Percentiles rank a stretch among this genome's conserved stretches.
These are phyloP conservation scores for Ambrosia trifida DNA, from an alignment of 129 eudicot species.

Conservation along the genomic window DNA sequence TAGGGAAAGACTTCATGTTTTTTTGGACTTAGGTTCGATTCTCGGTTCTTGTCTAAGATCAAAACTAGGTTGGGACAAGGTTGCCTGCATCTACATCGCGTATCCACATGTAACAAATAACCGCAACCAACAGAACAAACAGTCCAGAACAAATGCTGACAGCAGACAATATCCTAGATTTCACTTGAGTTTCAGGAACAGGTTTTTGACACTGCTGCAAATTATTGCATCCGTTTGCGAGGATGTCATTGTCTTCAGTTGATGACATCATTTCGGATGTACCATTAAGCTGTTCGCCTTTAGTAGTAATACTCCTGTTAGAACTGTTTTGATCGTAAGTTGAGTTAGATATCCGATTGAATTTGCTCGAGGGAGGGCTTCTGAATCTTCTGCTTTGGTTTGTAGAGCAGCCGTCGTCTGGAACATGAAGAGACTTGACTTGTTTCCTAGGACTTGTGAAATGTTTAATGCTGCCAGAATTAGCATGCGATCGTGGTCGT, in stretches of 20 bases:
- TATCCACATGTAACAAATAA: constrained; percentile 1
- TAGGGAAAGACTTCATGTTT: no score
- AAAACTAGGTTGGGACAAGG: neutral
- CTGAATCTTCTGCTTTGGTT: neutral
- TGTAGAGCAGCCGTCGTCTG: neutral
- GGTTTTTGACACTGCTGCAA: constrained; percentile 16
- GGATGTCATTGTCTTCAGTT: constrained; percentile 4
- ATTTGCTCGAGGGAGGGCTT: neutral
- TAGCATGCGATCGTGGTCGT: neutral
- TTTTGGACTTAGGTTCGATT: no score
- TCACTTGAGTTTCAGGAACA: neutral
- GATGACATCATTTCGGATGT: neutral
- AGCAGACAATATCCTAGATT: neutral
- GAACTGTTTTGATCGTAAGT: neutral
- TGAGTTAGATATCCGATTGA: neutral
- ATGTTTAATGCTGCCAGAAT: neutral
- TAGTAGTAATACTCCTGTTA: neutral
- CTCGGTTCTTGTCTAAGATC: neutral
- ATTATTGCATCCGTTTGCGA: neutral
- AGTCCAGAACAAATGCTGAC: neutral
- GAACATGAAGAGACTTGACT: neutral
- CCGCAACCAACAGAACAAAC: constrained; percentile 1
- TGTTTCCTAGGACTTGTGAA: neutral
- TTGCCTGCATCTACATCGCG: neutral
- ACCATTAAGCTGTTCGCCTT: neutral